Evolutionary conservation across 345 rosid species (phyloP).

Genomic region (Eucalyptus coolabah): DNA sequence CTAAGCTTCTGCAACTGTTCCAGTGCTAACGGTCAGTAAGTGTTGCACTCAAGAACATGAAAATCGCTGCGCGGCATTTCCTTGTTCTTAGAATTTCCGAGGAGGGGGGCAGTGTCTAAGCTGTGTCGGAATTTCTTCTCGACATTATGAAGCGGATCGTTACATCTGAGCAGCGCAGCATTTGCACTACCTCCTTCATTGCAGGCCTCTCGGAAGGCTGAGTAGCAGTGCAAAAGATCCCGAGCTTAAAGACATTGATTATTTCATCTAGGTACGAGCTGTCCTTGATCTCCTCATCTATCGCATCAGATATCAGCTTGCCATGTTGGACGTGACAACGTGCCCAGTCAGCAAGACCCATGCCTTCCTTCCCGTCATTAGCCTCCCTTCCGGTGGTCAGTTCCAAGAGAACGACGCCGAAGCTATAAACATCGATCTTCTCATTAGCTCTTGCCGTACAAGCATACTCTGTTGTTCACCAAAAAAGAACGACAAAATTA

Average conservation of each 20-base stretch:
- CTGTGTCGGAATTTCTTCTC: neutral
- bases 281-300: conserved; percentile 31
- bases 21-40: no score
- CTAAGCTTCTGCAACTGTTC: no score
- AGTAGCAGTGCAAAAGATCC: conserved; percentile 33
- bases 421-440: no score
- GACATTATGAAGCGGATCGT: neutral
- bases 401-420: no score
- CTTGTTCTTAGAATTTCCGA: neutral
- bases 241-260: conserved; percentile 37
- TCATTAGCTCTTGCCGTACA: no score
- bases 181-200: conserved; percentile 39
- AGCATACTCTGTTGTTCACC: no score
- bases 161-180: conserved; percentile 12
- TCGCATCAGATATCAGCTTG: conserved; percentile 6
- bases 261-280: conserved; percentile 18
- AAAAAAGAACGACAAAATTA: no score
- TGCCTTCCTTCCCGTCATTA: no score
- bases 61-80: neutral
- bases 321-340: conserved; percentile 20
- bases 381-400: no score
- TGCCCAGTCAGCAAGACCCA: conserved; percentile 50
- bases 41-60: no score
- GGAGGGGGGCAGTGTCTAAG: neutral
- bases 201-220: conserved; percentile 31